phyloP scores from a whole-genome alignment of 1,284 basidiomycete species.

The Exobasidium rhododendri region DNA sequence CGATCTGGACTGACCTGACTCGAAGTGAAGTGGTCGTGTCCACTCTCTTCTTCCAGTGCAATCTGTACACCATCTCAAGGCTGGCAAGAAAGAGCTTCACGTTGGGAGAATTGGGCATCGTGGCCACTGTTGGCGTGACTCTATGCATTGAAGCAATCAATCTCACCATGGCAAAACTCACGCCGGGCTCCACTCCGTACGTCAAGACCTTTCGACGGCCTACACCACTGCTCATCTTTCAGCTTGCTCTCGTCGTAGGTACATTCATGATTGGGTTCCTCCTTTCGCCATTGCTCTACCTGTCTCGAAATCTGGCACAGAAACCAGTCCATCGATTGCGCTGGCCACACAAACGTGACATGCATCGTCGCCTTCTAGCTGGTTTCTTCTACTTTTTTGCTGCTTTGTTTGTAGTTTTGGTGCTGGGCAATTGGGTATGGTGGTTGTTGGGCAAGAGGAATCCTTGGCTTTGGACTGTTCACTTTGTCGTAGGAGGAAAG shows the following conservation, averaged over 20 bases:
- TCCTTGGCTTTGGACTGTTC: slow-evolving; percentile 80
- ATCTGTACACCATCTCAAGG: slow-evolving; percentile 81
- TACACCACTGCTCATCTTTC: slow-evolving; percentile 85
- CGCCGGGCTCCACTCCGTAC: slow-evolving; percentile 66
- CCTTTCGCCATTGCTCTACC: slow-evolving; percentile 86
- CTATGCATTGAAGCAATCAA: slow-evolving; percentile 69
- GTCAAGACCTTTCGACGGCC: slow-evolving; percentile 90
- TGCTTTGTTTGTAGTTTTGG: slow-evolving; percentile 71
- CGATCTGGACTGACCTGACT: slow-evolving; percentile 43
- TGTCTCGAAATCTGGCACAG: slow-evolving; percentile 88
- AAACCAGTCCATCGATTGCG: slow-evolving; percentile 82
- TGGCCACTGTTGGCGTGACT: slow-evolving; percentile 81
- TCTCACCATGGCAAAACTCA: slow-evolving; percentile 40
- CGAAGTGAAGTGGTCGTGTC: slow-evolving; percentile 67
- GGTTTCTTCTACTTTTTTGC: slow-evolving; percentile 79
- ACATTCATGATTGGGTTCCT: slow-evolving; percentile 86
- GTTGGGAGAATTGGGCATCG: slow-evolving; percentile 83
- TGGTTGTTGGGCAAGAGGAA: slow-evolving; percentile 81
- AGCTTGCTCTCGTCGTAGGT: slow-evolving; percentile 88
- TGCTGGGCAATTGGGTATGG: slow-evolving; percentile 87
- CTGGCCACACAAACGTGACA: slow-evolving; percentile 80
- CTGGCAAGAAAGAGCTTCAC: slow-evolving; percentile 90
- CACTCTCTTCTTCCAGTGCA: slow-evolving; percentile 83
- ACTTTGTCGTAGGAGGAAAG: slow-evolving; percentile 66
- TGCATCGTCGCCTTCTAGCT: slow-evolving; percentile 79